Conservation (phyloP, 192 early-diverging fungal genomes). For the Obelidium mucronatum region DNA sequence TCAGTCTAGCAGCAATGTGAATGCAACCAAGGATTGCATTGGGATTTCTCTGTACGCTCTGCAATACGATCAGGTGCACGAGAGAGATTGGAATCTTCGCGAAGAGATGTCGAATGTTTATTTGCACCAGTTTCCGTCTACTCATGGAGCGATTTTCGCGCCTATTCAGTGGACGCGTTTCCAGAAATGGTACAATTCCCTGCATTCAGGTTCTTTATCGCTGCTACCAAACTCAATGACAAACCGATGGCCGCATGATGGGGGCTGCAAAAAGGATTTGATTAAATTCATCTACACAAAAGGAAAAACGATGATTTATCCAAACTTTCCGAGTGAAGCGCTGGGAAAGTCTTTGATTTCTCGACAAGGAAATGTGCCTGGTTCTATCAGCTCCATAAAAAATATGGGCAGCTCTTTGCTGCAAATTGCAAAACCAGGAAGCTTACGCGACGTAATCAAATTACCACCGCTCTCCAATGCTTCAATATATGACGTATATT, state of each 20-base stretch:
- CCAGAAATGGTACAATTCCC: constrained; percentile 5
- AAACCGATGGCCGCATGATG: constrained; percentile 21
- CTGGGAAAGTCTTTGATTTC: constrained; percentile 1
- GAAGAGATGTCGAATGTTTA: not conserved
- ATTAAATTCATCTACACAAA: constrained; percentile 20
- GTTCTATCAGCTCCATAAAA: not conserved
- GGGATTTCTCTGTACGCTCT: constrained; percentile 34
- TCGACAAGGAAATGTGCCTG: not conserved
- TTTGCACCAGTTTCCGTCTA: constrained; percentile 22
- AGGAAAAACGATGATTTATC: constrained; percentile 23
- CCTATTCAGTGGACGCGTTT: constrained; percentile 24
- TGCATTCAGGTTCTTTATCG: constrained; percentile 3
- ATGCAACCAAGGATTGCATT: not conserved
- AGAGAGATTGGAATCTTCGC: not conserved
- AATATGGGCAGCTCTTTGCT: not conserved
- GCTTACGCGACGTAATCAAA: too few species aligned
- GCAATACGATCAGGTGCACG: constrained; percentile 14
- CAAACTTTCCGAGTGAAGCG: constrained; percentile 22
- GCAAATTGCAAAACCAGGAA: too few species aligned
- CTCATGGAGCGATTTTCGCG: constrained; percentile 4
- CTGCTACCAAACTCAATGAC: constrained; percentile 35
- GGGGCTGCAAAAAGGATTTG: constrained; percentile 20
- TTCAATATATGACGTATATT: too few species aligned
- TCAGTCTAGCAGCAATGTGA: too few species aligned
- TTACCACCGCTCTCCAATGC: too few species aligned